These are phyloP conservation scores for Volvariella surrecta DNA, from an alignment of 1,284 basidiomycete species.

Conservation along the genomic window DNA sequence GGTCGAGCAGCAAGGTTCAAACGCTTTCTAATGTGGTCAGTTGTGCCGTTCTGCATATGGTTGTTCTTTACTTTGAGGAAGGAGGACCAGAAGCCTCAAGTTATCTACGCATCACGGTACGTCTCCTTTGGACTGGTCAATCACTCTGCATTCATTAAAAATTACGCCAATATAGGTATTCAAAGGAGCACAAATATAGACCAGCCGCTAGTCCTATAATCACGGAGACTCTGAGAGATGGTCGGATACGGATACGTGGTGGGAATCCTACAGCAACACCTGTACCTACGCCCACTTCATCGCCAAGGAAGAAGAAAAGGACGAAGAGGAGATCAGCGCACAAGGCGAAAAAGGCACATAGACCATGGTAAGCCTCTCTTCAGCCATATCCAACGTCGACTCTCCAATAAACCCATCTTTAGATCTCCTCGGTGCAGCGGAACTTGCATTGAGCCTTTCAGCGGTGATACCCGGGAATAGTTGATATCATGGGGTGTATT, in stretches of 20 bases:
- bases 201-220: conserved; percentile 64
- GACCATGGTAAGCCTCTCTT: no score
- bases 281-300: conserved; percentile 16
- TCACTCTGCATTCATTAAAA: neutral
- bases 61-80: conserved; percentile 7
- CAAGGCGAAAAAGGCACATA: neutral
- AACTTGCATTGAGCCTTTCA: no score
- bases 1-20: no score
- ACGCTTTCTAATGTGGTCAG: no score
- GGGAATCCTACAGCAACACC: conserved; percentile 31
- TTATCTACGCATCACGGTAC: conserved; percentile 42
- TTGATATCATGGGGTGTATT: no score
- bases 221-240: conserved; percentile 53
- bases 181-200: conserved; percentile 53
- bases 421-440: no score
- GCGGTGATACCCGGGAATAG: no score
- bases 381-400: no score
- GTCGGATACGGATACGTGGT: conserved; percentile 45
- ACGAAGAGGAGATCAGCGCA: conserved; percentile 10
- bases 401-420: no score
- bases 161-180: conserved; percentile 58
- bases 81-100: conserved; percentile 21
- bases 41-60: neutral
- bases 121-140: conserved; percentile 10
- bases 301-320: conserved; percentile 13